These are phyloP conservation scores for Boletus huronensis DNA, from an alignment of 768 basidiomycete genomes.

Conservation along the genomic window DNA sequence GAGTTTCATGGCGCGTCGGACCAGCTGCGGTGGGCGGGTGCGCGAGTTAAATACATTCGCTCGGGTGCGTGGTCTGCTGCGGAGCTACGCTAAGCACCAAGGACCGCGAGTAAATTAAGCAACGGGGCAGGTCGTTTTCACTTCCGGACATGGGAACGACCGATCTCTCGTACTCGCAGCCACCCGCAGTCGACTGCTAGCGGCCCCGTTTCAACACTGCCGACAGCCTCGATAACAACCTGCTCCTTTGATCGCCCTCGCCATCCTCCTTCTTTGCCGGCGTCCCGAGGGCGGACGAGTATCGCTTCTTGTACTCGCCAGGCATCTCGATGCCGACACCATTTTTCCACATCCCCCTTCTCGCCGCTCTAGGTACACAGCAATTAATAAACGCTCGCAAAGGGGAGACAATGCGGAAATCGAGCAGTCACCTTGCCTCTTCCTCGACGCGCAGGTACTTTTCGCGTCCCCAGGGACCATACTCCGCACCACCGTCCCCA, in stretches of 20 bases:
- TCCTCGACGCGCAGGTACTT: constrained; percentile 58
- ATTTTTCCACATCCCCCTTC: constrained; percentile 72
- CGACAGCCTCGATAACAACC: constrained; percentile 6
- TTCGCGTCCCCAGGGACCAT: constrained; percentile 67
- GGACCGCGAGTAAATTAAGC: constrained; percentile 1
- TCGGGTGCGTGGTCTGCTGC: constrained; percentile 6
- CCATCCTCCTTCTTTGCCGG: neutral
- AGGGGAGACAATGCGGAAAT: neutral
- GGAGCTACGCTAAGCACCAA: neutral
- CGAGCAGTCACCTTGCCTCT: constrained; percentile 54
- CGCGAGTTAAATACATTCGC: neutral
- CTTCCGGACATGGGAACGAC: too few species aligned
- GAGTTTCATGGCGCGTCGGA: constrained; percentile 24
- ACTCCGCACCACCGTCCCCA: constrained; percentile 73
- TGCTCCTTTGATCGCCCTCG: neutral
- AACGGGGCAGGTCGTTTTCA: too few species aligned
- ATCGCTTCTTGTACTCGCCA: constrained; percentile 73
- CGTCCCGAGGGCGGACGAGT: constrained; percentile 32
- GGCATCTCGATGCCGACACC: constrained; percentile 61
- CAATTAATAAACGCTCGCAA: neutral
- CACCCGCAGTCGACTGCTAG: neutral
- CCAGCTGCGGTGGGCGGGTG: too few species aligned
- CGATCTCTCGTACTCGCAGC: too few species aligned
- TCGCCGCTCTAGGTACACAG: constrained; percentile 43
- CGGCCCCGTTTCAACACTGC: constrained; percentile 6